Conservation (phyloP, 2,329 filamentous ascomycete genomes). For the Hypoxylon sp. region DNA sequence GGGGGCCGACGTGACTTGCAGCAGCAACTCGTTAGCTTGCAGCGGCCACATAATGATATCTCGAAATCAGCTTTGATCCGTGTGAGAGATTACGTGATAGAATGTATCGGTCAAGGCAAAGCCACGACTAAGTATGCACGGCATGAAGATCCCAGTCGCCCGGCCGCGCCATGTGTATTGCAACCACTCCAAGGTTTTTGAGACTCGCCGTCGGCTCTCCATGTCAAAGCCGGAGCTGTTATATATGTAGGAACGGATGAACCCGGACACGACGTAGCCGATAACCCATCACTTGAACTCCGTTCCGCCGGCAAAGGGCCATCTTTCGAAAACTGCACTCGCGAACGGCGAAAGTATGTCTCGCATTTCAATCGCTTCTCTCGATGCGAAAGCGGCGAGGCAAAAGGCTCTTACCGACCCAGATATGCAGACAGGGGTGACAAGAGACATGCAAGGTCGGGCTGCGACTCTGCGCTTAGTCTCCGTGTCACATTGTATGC, state of each 20-base stretch:
- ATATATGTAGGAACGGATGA: slow-evolving; percentile 14
- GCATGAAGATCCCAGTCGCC: slow-evolving; percentile 7
- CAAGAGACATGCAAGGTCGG: slow-evolving; percentile 32
- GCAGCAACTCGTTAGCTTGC: slow-evolving; percentile 25
- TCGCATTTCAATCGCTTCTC: slow-evolving; percentile 7
- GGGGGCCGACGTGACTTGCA: slow-evolving; percentile 26
- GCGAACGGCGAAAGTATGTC: not conserved
- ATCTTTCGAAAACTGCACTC: slow-evolving; percentile 8
- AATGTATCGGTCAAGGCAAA: slow-evolving; percentile 13
- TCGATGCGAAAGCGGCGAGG: slow-evolving; percentile 4
- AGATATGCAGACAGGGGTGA: slow-evolving; percentile 30
- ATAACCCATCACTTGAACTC: slow-evolving; percentile 11
- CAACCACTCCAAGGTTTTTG: slow-evolving; percentile 3
- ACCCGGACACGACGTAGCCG: slow-evolving; percentile 10
- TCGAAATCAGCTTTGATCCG: slow-evolving; percentile 10
- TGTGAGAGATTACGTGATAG: slow-evolving; percentile 28
- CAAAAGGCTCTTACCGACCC: slow-evolving; percentile 19
- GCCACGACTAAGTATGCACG: slow-evolving; percentile 17
- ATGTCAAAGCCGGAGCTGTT: slow-evolving; percentile 7
- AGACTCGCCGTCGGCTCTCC: slow-evolving; percentile 9
- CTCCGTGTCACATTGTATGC: slow-evolving; percentile 30
- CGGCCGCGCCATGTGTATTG: slow-evolving; percentile 14
- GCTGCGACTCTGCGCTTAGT: slow-evolving; percentile 26
- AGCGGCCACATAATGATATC: slow-evolving; percentile 23
- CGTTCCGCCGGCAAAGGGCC: slow-evolving; percentile 17